Evolutionary conservation across 2,329 filamentous ascomycete genomes (phyloP), one percentile per base, ranked within the genome.

Genomic region (Lachnellula arida): DNA sequence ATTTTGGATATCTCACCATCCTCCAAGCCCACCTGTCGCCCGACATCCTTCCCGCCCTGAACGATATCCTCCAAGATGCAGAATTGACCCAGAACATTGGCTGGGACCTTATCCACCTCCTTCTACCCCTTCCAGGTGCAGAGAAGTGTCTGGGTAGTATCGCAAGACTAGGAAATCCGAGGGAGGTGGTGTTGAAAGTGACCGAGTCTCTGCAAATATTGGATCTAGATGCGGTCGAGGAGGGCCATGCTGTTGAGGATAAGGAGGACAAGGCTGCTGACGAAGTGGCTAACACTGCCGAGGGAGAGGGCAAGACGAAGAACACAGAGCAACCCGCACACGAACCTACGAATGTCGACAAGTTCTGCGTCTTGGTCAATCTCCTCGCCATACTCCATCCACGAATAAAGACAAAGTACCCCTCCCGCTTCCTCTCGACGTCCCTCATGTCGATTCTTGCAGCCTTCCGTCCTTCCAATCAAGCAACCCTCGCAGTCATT

Each of bases 131-230:
- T 5, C 78, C 87, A 1, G 83, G 80, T 12, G 86, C 85, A n/a
- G 84, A 88, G 63, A 72, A 78, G 61, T 91, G 89, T 67, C 76
- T 93, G 15, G 81, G 87, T 68, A 88, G 86, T 32, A 85, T 93
- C 51, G 89, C 89, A 34, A 81, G 85, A 23, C 77, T 91, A 40
- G 89, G 89, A 50, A 94, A 93, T 68, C 89, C 89, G 1, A 78
- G 89, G 50, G 89, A 94, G 71, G 87, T 91, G 46, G 87, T 93
- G 57, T 76, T 94, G 64, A 92, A 92, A 69, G 84, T 91, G 32
- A 85, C 89, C 25, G 88, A 92, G 69, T 81, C 83, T 14, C 75
- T 94, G 58, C 82, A 87, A 51, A 65, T 80, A 15, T 74, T 88
- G 5, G 73, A 79, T 5, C 78, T 81, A 47, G 68, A 71, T 1